Conservation (phyloP, 2,329 filamentous ascomycete genomes). For the Fusarium concolor region DNA sequence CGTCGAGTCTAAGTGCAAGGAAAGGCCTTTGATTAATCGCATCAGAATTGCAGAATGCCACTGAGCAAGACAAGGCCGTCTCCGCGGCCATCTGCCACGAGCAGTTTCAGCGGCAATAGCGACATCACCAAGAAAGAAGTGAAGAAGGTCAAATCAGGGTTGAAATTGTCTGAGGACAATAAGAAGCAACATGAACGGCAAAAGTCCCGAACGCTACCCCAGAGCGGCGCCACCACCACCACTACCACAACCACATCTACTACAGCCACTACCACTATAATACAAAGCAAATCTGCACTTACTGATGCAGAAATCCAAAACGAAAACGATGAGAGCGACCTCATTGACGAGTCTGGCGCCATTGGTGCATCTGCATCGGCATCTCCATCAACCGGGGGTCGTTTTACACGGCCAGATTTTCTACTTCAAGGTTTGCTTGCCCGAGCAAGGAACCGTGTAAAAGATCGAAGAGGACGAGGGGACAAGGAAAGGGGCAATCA, state of each 20-base stretch:
- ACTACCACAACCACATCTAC: background rate
- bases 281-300: slow-evolving; percentile 1
- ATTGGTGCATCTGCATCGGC: slow-evolving; percentile 7
- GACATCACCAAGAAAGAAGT: slow-evolving; percentile 21
- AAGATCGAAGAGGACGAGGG: slow-evolving; percentile 32
- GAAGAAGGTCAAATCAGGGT: slow-evolving; percentile 7
- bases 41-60: slow-evolving; percentile 34
- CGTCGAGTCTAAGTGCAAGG: slow-evolving; percentile 7
- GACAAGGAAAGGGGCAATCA: slow-evolving; percentile 14
- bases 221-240: slow-evolving; percentile 21
- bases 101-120: slow-evolving; percentile 30
- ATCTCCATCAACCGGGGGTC: slow-evolving; percentile 21
- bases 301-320: background rate
- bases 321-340: slow-evolving; percentile 13
- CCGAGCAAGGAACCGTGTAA: slow-evolving; percentile 42
- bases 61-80: slow-evolving; percentile 42
- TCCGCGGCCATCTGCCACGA: slow-evolving; percentile 17
- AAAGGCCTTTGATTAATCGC: background rate
- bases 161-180: slow-evolving; percentile 17
- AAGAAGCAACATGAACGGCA: slow-evolving; percentile 32
- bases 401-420: slow-evolving; percentile 39
- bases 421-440: slow-evolving; percentile 39
- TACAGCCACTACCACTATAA: slow-evolving; percentile 6
- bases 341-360: slow-evolving; percentile 18
- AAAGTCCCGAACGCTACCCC: slow-evolving; percentile 25